These are phyloP conservation scores for Geotrichum histeridarum DNA, from an alignment of 1,139 yeast species.

Conservation along the genomic window DNA sequence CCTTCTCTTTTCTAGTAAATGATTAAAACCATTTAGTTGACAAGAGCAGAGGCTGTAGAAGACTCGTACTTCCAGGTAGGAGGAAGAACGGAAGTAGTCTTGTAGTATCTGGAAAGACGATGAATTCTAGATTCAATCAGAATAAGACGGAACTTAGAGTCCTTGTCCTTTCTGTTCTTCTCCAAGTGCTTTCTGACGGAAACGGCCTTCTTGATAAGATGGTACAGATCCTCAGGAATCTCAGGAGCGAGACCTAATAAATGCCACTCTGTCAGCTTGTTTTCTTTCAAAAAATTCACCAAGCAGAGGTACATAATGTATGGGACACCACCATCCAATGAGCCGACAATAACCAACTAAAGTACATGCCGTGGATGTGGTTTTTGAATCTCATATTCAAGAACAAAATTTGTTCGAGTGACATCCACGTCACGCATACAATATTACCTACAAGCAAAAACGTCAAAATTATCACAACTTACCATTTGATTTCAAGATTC, in stretches of 20 bases:
- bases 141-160: conserved; percentile 99
- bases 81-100: conserved; percentile 97
- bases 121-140: conserved; percentile 99
- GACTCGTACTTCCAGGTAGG: conserved; percentile 99
- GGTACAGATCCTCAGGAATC: conserved; percentile 99
- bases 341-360: conserved; percentile 5
- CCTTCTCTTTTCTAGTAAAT: neutral
- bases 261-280: conserved; percentile 39
- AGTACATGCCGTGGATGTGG: conserved; percentile 1
- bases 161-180: conserved; percentile 99
- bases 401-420: conserved; percentile 11
- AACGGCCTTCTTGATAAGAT: conserved; percentile 98
- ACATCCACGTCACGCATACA: conserved; percentile 14
- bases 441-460: conserved; percentile 8
- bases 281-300: conserved; percentile 29
- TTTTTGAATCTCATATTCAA: neutral
- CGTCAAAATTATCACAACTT: conserved; percentile 27
- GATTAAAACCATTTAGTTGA: conserved; percentile 53
- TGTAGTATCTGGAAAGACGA: conserved; percentile 99
- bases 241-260: conserved; percentile 80
- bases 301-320: conserved; percentile 37
- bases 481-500: conserved; percentile 99
- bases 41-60: conserved; percentile 99
- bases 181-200: conserved; percentile 99
- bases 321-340: conserved; percentile 14